A percentile compares a stretch with the other conserved stretches of the same genome.
Evolutionary conservation across 1,139 yeast species (phyloP).

Genomic region (Pichia cactophila): DNA sequence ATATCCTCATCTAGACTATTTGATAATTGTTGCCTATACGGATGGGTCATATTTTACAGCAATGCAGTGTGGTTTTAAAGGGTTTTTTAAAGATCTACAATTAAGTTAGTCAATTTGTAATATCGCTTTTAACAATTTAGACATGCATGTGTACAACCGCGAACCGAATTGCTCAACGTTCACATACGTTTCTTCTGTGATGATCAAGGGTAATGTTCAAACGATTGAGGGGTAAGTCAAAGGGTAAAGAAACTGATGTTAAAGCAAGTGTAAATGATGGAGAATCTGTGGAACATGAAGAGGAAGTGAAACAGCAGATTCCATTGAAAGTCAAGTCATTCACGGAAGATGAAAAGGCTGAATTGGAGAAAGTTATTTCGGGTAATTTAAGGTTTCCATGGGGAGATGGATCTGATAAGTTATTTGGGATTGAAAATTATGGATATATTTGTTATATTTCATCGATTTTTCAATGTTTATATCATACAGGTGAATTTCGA

Average conservation of each 20-base stretch:
- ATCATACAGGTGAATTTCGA: conserved; percentile 65
- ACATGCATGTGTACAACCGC: too few relatives aligned
- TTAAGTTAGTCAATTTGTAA: too few relatives aligned
- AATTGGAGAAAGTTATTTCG: conserved; percentile 3
- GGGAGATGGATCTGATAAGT: conserved; percentile 64
- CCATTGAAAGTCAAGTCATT: conserved; percentile 1
- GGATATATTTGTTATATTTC: conserved; percentile 95
- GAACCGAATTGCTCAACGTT: too few relatives aligned
- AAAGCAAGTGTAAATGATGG: background rate
- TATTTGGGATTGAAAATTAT: conserved; percentile 92
- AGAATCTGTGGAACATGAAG: background rate
- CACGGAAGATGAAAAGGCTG: background rate
- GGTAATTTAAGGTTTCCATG: conserved; percentile 29
- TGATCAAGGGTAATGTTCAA: background rate
- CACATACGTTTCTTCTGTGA: background rate
- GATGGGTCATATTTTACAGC: conserved; percentile 10
- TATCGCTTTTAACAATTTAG: too few relatives aligned
- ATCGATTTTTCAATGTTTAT: conserved; percentile 83
- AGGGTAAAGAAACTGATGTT: background rate
- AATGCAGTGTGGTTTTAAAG: background rate
- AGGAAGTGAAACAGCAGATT: background rate
- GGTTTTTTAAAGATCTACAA: too few relatives aligned
- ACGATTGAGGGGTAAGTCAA: background rate
- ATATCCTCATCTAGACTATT: background rate
- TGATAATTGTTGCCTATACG: conserved; percentile 11